These are phyloP conservation scores for Hypoxylon sp. DNA, from an alignment of 2,329 filamentous ascomycete genomes.

Conservation along the genomic window DNA sequence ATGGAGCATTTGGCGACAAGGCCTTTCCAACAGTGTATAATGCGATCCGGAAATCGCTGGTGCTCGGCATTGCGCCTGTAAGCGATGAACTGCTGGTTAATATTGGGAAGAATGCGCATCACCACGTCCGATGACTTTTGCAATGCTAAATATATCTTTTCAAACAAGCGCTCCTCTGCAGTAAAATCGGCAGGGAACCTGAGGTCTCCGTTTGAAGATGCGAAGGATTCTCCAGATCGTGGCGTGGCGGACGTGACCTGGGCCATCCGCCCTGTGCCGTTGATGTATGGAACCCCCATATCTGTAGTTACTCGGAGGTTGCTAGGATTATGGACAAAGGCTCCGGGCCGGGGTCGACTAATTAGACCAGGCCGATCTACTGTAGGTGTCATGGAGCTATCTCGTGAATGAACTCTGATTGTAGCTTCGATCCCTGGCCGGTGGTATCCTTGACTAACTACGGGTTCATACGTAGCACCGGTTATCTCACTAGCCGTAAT, in stretches of 20 bases:
- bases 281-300: slow-evolving; percentile 65
- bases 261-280: slow-evolving; percentile 66
- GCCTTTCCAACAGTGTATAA: slow-evolving; percentile 76
- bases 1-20: slow-evolving; percentile 80
- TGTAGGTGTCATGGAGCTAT: slow-evolving; percentile 69
- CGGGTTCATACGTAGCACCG: slow-evolving; percentile 46
- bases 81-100: slow-evolving; percentile 76
- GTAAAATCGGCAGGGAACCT: slow-evolving; percentile 74
- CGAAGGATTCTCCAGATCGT: slow-evolving; percentile 86
- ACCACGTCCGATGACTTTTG: slow-evolving; percentile 81
- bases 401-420: slow-evolving; percentile 65
- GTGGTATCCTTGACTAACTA: slow-evolving; percentile 47
- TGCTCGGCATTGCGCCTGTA: slow-evolving; percentile 75
- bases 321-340: slow-evolving; percentile 64
- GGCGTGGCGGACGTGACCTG: slow-evolving; percentile 76
- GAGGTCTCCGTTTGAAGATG: slow-evolving; percentile 66
- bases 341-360: slow-evolving; percentile 58
- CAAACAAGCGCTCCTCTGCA: slow-evolving; percentile 86
- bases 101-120: slow-evolving; percentile 77
- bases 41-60: slow-evolving; percentile 70
- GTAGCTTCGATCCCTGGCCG: slow-evolving; percentile 61
- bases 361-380: slow-evolving; percentile 62
- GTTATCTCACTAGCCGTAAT: slow-evolving; percentile 62
- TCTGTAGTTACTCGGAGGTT: slow-evolving; percentile 72
- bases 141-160: slow-evolving; percentile 84